Base-by-base conservation (phyloP, 1,139 yeast genomes). In the Starmera stellimalicola region DNA sequence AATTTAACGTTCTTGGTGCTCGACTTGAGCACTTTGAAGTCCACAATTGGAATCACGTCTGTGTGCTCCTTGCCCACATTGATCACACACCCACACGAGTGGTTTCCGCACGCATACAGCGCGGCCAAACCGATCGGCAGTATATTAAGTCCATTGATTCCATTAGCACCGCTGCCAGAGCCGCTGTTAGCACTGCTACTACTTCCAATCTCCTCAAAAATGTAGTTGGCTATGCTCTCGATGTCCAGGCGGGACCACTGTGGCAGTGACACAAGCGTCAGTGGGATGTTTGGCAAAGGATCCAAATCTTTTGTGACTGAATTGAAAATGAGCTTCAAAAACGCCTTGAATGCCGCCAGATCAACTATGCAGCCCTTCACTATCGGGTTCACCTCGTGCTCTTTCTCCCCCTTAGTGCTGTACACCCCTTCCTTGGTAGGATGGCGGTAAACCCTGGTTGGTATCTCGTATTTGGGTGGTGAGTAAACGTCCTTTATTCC, bases 401-500 rank as follows among this genome's bases (percentile, higher is more conserved):
- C 69, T 6, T 58, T 63, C 11, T 58, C 58, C 2, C 57, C 46
- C 15, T 48, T 52, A 7, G 77, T 62, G 31, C 62, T 63, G 37
- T 52, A 63, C 7, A 48, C 46, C 37, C 62, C 63, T 36, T 62
- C 59, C 24, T 70, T 57, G 3, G 51, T 51, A 10, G 68, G 59
- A 41, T 73, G 70, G 40, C 62, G 64, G 54, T 76, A 87, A 7
- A 88, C 94, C 22, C 66, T 65, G 0, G 95, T 75, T 10, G 95
- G 94, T 26, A 87, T 64, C 39, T 74, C 74, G 44, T 71, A 72
- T 31, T 75, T 72, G 2, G 96, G 94, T 3, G 94, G 87, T 4
- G 82, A 62, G 42, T 84, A 67, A 1, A 84, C 68, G 43, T 88
- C 96, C 34, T 75, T 78, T 29, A 88, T 62, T 2, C 96, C 96